Percentiles rank a stretch among this genome's conserved stretches.
These are phyloP conservation scores for Fusarium poae DNA, from an alignment of 2,329 filamentous ascomycete genomes.

Conservation along the genomic window DNA sequence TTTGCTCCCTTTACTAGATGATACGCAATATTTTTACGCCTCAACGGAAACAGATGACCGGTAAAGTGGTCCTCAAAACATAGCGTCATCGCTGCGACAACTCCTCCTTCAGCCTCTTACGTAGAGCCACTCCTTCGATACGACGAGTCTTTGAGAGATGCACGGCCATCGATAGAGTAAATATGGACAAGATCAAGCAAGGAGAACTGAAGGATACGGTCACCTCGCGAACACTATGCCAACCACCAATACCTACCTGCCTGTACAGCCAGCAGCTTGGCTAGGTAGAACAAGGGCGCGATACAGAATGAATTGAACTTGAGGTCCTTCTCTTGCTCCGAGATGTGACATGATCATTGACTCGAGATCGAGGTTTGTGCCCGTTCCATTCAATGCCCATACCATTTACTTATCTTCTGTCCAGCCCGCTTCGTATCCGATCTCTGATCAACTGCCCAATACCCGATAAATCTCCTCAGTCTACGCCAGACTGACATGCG, in stretches of 20 bases:
- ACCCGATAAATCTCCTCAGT: neutral
- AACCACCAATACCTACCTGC: neutral
- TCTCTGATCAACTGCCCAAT: neutral
- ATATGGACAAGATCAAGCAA: neutral
- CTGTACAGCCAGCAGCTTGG: conserved; percentile 8
- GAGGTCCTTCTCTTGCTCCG: neutral
- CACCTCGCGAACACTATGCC: neutral
- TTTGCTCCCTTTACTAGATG: fast-evolving
- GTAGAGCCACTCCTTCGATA: no score
- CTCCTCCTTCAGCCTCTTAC: no score
- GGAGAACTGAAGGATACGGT: neutral
- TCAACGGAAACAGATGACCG: fast-evolving
- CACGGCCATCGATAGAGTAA: neutral
- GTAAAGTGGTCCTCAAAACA: neutral
- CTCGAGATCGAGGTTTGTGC: conserved; percentile 9
- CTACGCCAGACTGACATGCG: neutral
- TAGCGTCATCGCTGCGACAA: neutral
- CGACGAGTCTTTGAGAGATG: neutral
- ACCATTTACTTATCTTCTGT: neutral
- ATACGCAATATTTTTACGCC: neutral
- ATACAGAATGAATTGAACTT: conserved; percentile 5
- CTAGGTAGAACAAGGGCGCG: neutral
- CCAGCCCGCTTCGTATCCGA: neutral
- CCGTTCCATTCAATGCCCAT: neutral
- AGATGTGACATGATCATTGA: conserved; percentile 11